Base-by-base conservation (phyloP, 73 alveolate genomes). In the Symbiodinium pilosum region DNA sequence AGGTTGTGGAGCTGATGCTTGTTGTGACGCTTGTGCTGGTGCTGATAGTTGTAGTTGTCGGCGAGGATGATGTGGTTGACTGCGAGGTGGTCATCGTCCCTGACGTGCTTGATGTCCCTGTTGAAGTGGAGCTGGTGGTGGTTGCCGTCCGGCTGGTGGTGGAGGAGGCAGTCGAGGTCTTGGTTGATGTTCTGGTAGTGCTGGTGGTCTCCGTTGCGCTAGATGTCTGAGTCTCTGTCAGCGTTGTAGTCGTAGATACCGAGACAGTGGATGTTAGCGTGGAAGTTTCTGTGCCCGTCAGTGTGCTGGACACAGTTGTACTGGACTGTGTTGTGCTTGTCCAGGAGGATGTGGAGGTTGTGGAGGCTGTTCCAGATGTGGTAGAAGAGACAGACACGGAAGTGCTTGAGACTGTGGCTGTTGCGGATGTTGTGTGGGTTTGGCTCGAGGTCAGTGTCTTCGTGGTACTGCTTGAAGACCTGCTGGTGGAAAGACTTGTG, bases 21-120 rank as follows among this genome's bases (percentile, higher is more conserved):
- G 44, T 54, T 24, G 73, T 88, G 95, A 51, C 38, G 86, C 95
- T 59, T 30, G 87, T 88, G 36, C 75, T 88, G 28, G 87, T 88
- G 26, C 6, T 64, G 30, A 73, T 88, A 44, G 73, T 40, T 47
- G 95, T 88, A 34, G 24, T 40, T 14, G 94, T 86, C 56, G 84
- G 5, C 26, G 95, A 88, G 86, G 21, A 12, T 9, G 86, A 59
- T 30, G 73, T 88, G 43, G 69, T 52, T 43, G 43, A 28, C 34
- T 68, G 43, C 1, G 95, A 59, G 68, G 87, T 88, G 42, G 95
- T 88, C 32, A 38, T 16, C 24, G 95, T 40, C 28, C 69, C 43
- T 34, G 95, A 64, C 51, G 75, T 14, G 69, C 73, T 88, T 24
- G 95, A 88, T 40, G 94, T 52, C 86, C 12, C 44, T 52, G 86